Conservation (phyloP, 768 basidiomycete species). For the Tricholoma sp. region DNA sequence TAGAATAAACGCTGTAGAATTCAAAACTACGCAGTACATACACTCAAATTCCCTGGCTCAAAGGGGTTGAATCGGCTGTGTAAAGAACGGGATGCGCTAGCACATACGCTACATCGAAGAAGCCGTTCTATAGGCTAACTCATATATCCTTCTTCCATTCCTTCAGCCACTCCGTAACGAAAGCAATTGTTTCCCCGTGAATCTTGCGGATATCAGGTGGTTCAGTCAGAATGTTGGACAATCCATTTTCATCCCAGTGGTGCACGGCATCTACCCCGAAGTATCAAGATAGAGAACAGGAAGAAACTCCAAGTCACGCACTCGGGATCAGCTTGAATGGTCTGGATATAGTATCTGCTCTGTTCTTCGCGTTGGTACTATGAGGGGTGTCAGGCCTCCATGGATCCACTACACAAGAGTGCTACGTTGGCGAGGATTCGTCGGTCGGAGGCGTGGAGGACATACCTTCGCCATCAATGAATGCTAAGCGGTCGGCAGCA, state of each 20-base stretch:
- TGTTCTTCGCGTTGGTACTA: slow-evolving; percentile 61
- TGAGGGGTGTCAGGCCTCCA: slow-evolving; percentile 88
- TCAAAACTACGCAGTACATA: too few relatives aligned
- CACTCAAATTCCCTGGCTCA: too few relatives aligned
- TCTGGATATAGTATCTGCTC: slow-evolving; percentile 64
- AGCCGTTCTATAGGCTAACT: too few relatives aligned
- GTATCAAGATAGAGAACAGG: not conserved
- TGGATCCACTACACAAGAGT: slow-evolving; percentile 62
- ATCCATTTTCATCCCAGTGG: slow-evolving; percentile 74
- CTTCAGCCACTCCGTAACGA: slow-evolving; percentile 72
- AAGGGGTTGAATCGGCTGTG: too few relatives aligned
- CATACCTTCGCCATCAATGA: slow-evolving; percentile 82
- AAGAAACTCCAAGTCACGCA: slow-evolving; percentile 28
- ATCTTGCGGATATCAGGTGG: slow-evolving; percentile 76
- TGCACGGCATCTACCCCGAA: slow-evolving; percentile 58
- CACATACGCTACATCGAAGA: too few relatives aligned
- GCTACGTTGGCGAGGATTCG: not conserved
- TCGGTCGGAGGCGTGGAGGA: not conserved
- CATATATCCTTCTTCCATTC: slow-evolving; percentile 30
- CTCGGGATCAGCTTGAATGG: slow-evolving; percentile 89
- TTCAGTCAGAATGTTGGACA: slow-evolving; percentile 53
- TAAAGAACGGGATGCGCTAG: too few relatives aligned
- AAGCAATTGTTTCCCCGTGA: slow-evolving; percentile 74
- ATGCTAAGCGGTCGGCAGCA: slow-evolving; percentile 74
- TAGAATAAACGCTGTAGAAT: too few relatives aligned